These are phyloP conservation scores for Pichia cactophila DNA, from an alignment of 1,139 yeast species.

Conservation along the genomic window DNA sequence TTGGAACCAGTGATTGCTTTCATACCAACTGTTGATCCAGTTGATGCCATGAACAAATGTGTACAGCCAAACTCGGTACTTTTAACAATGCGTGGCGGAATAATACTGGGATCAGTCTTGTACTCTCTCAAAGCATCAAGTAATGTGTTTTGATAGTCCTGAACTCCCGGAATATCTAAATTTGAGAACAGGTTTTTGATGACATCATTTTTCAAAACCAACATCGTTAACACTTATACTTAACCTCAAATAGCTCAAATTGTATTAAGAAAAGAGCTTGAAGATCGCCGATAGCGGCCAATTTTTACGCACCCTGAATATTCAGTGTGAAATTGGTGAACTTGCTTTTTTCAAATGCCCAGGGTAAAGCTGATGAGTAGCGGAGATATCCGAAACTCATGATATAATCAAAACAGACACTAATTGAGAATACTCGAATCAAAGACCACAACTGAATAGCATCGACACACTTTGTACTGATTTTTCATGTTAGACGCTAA, in stretches of 20 bases:
- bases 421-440: too few species aligned
- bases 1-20: conserved; percentile 45
- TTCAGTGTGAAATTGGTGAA: too few species aligned
- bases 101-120: conserved; percentile 26
- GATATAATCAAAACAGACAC: too few species aligned
- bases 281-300: background rate
- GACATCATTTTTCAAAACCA: conserved; percentile 9
- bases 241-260: too few species aligned
- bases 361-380: too few species aligned
- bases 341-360: too few species aligned
- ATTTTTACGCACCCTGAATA: too few species aligned
- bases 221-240: conserved; percentile 3
- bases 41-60: conserved; percentile 61
- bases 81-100: conserved; percentile 35
- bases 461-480: background rate
- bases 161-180: background rate
- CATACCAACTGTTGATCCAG: conserved; percentile 36
- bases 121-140: conserved; percentile 25
- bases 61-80: conserved; percentile 31
- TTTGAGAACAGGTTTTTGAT: conserved; percentile 8
- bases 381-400: too few species aligned
- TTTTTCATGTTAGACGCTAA: background rate
- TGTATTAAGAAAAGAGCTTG: too few species aligned
- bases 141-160: conserved; percentile 24
- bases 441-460: too few species aligned